phyloP scores from a whole-genome alignment of 768 basidiomycete genomes.

The Suillus cothurnatus region DNA sequence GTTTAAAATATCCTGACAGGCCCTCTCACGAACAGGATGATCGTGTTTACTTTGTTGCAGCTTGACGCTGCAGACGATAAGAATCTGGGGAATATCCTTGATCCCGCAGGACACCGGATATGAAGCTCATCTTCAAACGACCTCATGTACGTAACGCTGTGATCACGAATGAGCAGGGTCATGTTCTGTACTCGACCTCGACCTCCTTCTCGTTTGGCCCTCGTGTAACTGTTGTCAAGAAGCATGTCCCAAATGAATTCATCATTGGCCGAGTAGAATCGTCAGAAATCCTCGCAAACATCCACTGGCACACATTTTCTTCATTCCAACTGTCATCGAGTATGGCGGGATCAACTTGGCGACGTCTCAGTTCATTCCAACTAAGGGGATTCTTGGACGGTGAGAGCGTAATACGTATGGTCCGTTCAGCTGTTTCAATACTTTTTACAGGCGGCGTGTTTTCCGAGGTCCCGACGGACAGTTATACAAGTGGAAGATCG shows the following conservation, averaged over 20 bases:
- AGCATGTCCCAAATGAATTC: constrained; percentile 11
- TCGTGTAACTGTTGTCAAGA: constrained; percentile 13
- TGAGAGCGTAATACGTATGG: not conserved
- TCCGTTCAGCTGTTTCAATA: not conserved
- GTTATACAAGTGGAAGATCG: constrained; percentile 13
- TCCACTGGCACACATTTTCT: constrained; percentile 26
- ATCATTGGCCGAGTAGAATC: constrained; percentile 17
- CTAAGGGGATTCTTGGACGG: constrained; percentile 12
- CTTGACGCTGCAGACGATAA: not conserved
- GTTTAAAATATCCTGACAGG: not conserved
- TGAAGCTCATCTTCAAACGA: constrained; percentile 5
- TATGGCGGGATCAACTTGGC: constrained; percentile 25
- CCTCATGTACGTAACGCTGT: constrained; percentile 14
- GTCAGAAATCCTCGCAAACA: constrained; percentile 27
- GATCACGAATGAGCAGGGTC: constrained; percentile 13
- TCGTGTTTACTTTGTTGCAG: too few relatives aligned
- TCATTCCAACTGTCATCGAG: constrained; percentile 24
- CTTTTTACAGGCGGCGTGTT: constrained; percentile 9
- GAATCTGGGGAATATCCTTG: not conserved
- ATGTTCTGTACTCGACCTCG: constrained; percentile 16
- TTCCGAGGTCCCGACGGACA: constrained; percentile 12
- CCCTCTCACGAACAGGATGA: not conserved
- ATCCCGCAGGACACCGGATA: not conserved
- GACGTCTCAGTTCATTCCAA: constrained; percentile 17
- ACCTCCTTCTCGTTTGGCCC: constrained; percentile 12